Evolutionary conservation across 441 rosid species (phyloP).

Genomic region (Bocquillonia castaneifolia): DNA sequence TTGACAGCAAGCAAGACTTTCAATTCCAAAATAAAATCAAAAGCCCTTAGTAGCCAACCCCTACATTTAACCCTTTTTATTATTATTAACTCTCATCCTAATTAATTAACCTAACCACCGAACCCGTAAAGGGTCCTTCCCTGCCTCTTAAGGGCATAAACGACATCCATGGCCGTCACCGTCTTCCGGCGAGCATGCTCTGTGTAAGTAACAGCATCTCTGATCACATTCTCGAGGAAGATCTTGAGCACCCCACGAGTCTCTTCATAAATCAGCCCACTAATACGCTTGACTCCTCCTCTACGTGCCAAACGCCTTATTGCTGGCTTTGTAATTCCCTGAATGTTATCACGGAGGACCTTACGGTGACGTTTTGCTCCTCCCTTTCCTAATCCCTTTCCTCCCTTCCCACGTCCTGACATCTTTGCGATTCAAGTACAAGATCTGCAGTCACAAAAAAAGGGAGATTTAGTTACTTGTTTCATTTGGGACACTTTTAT

Average conservation of each 20-base stretch:
- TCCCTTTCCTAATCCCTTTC: constrained; percentile 1
- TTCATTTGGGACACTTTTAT: too few relatives aligned
- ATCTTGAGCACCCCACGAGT: constrained; percentile 4
- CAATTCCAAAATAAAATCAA: too few relatives aligned
- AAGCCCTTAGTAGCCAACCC: too few relatives aligned
- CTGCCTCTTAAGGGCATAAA: constrained; percentile 2
- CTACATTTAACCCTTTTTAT: too few relatives aligned
- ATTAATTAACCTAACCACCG: constrained; percentile 6
- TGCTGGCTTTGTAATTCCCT: neutral
- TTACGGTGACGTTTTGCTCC: constrained; percentile 6
- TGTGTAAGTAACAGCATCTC: neutral
- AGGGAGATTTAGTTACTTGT: too few relatives aligned
- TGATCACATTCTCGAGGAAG: constrained; percentile 4
- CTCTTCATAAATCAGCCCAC: neutral
- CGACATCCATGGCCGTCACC: constrained; percentile 8
- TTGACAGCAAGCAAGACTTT: too few relatives aligned
- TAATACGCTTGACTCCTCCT: constrained; percentile 2
- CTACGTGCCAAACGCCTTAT: neutral
- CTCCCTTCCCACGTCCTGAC: constrained; percentile 10
- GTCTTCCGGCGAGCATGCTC: constrained; percentile 5
- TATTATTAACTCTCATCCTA: too few relatives aligned
- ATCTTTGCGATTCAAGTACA: too few relatives aligned
- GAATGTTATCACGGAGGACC: neutral
- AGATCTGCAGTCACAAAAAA: too few relatives aligned
- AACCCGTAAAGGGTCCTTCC: neutral